These are phyloP conservation scores for Coniferiporia weirii DNA, from an alignment of 1,284 basidiomycete species.

Conservation along the genomic window DNA sequence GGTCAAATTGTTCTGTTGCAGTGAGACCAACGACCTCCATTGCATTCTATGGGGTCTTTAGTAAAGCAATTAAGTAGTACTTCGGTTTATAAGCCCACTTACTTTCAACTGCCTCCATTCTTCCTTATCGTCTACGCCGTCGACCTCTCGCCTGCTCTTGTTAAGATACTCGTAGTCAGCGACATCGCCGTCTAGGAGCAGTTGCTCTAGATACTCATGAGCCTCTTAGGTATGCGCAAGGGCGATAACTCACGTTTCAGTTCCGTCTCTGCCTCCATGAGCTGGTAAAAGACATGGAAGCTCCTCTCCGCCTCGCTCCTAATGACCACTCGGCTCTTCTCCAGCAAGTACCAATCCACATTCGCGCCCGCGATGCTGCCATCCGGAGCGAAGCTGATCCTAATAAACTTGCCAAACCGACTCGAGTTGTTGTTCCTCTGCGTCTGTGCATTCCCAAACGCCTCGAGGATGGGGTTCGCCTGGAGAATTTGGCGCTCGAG, in stretches of 20 bases:
- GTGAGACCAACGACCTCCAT: constrained; percentile 87
- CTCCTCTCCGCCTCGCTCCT: constrained; percentile 84
- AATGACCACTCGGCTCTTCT: constrained; percentile 95
- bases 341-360: constrained; percentile 98
- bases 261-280: constrained; percentile 60
- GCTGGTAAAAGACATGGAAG: constrained; percentile 98
- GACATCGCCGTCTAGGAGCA: constrained; percentile 73
- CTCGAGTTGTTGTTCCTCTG: constrained; percentile 99
- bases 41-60: constrained; percentile 46
- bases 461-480: constrained; percentile 96
- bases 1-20: constrained; percentile 79
- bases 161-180: constrained; percentile 91
- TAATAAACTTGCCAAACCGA: constrained; percentile 97
- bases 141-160: constrained; percentile 84
- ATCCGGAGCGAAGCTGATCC: constrained; percentile 91
- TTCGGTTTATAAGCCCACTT: constrained; percentile 20
- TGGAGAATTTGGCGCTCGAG: constrained; percentile 96
- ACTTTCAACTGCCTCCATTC: constrained; percentile 86
- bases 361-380: constrained; percentile 97
- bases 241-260: constrained; percentile 53
- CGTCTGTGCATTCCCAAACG: constrained; percentile 98
- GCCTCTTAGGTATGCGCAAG: neutral
- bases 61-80: neutral
- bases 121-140: constrained; percentile 88
- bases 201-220: constrained; percentile 45